Evolutionary conservation across 2,329 filamentous ascomycete species (phyloP).

Genomic region (Penicillium sp.): DNA sequence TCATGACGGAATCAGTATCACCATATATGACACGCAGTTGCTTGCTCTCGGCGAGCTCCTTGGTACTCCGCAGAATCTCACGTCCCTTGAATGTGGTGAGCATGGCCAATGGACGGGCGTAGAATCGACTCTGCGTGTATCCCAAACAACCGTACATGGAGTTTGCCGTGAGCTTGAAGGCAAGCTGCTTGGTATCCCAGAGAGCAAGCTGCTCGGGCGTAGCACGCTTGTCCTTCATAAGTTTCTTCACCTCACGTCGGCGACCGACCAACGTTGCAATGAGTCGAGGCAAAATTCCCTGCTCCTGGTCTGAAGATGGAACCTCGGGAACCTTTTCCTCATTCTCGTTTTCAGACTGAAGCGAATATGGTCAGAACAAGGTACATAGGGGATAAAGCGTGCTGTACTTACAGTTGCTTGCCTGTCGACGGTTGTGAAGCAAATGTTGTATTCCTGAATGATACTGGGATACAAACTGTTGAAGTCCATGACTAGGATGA

Average conservation of each 20-base stretch:
- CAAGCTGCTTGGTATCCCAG: conserved; percentile 98
- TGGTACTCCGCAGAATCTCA: conserved; percentile 94
- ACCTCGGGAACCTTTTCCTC: conserved; percentile 90
- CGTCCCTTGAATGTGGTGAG: conserved; percentile 96
- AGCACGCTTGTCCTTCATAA: conserved; percentile 93
- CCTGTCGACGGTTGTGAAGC: conserved; percentile 95
- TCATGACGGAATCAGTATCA: conserved; percentile 99
- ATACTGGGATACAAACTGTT: conserved; percentile 98
- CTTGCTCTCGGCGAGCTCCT: conserved; percentile 89
- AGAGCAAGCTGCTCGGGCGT: conserved; percentile 84
- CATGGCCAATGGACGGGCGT: conserved; percentile 90
- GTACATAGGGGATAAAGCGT: too few relatives aligned
- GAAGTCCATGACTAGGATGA: conserved; percentile 99
- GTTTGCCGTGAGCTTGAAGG: conserved; percentile 95
- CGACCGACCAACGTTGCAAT: conserved; percentile 90
- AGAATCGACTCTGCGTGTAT: conserved; percentile 96
- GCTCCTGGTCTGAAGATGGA: conserved; percentile 68
- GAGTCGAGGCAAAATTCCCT: conserved; percentile 84
- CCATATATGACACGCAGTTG: conserved; percentile 96
- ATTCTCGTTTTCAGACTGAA: conserved; percentile 62
- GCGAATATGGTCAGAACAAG: conserved; percentile 14
- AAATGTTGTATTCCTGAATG: conserved; percentile 99
- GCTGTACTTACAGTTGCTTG: conserved; percentile 61
- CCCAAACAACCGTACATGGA: conserved; percentile 99
- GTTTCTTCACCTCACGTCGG: conserved; percentile 86